Evolutionary conservation across 192 early-diverging fungal species (phyloP), one percentile per base, ranked within the genome.

Genomic region (Coemansia sp.): DNA sequence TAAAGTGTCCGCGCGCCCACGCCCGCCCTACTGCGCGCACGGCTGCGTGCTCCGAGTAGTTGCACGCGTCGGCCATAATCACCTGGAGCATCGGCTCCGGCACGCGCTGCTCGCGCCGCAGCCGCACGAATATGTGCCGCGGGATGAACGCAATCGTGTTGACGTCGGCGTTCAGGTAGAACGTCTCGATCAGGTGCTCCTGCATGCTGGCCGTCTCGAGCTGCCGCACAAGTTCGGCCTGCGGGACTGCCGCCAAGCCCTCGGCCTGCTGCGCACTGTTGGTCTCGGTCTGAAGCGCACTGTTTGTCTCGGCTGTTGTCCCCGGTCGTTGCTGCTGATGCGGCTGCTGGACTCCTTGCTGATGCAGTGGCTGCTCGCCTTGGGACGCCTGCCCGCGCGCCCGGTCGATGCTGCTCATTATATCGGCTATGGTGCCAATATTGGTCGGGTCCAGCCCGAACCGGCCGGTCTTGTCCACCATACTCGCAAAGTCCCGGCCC

Each of bases 61-160:
- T 44, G 50, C 73, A 76, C 19, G 62, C 73, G 7, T 62, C 58
- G 29, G 73, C 73, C 53, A 65, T 59, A 58, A 76, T 76, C 9
- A 70, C 61, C n/a, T 58, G 58, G 22, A 62, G 26, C 62, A 76
- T 60, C 5, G 62, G n/a, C 7, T 45, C 60, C 4, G 73, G 73
- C 50, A 30, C 47, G 14, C 67, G 62, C 26, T 30, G 32, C 26
- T 65, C 58, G 20, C 26, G 38, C 41, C 55, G 41, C 23, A 76
- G 65, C 12, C 29, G 49, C 23, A 40, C 40, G 31, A 76, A 70
- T 1, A 76, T 53, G 19, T 62, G 41, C 17, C 67, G 67, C 22
- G 73, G 73, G 23, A 76, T 70, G n/a, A 65, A 58, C 22, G 67
- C 55, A 23, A 70, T 57, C 28, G 53, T 70, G 55, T 57, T 60